Evolutionary conservation across 1,284 basidiomycete genomes (phyloP).

Genomic region (Fomitopsis betulina): DNA sequence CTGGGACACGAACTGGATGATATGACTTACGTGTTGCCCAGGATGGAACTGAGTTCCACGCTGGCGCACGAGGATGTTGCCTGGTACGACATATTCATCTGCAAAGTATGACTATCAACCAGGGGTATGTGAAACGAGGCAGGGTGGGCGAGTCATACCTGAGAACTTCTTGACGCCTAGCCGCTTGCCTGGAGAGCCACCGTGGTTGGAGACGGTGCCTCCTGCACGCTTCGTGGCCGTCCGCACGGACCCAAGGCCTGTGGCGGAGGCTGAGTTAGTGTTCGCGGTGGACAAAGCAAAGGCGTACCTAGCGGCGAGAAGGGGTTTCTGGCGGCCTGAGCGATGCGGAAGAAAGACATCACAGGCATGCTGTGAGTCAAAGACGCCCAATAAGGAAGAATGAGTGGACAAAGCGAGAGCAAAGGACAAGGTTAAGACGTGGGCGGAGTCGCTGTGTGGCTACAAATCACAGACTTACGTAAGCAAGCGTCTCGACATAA

Average conservation of each 20-base stretch:
- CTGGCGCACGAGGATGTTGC: conserved; percentile 92
- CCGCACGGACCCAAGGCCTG: conserved; percentile 61
- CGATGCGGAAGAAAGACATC: not conserved
- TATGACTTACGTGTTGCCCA: conserved; percentile 74
- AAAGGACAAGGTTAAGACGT: not conserved
- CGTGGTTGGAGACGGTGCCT: conserved; percentile 86
- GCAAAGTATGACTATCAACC: conserved; percentile 2
- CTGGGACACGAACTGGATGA: conserved; percentile 5
- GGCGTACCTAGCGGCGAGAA: conserved; percentile 24
- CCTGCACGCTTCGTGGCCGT: conserved; percentile 94
- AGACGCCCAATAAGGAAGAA: not conserved
- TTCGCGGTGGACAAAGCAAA: not conserved
- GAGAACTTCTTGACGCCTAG: conserved; percentile 94
- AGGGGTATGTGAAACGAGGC: not conserved
- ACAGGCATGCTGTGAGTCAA: not conserved
- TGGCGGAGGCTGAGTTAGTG: not conserved
- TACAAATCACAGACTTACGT: not conserved
- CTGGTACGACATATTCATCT: conserved; percentile 88
- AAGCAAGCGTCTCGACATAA: conserved; percentile 1
- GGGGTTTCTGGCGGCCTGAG: not conserved
- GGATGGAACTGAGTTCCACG: conserved; percentile 88
- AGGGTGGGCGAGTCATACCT: conserved; percentile 40
- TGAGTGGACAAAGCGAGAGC: not conserved
- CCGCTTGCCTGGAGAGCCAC: conserved; percentile 87
- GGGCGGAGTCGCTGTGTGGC: not conserved